Conservation (phyloP, 306 rosid species). For the Rubus idaeus region DNA sequence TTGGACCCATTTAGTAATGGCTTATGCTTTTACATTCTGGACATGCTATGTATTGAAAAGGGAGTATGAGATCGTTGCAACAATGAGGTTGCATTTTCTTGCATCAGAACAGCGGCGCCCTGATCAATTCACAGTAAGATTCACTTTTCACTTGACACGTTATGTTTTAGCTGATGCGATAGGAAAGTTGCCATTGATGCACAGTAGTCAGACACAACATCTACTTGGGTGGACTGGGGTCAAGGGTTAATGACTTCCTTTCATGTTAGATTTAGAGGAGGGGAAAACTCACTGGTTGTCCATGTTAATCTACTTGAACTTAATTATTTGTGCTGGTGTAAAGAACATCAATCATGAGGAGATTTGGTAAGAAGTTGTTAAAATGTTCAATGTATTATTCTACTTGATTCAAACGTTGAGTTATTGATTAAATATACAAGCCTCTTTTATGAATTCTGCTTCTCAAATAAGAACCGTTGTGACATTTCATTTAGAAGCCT, state of each 20-base stretch:
- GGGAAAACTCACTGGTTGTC: neutral
- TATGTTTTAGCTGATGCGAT: neutral
- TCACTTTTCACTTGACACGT: conserved; percentile 17
- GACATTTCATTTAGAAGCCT: neutral
- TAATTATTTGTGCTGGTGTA: neutral
- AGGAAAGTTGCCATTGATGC: conserved; percentile 13
- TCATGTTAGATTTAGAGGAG: neutral
- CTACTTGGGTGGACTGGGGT: conserved; percentile 4
- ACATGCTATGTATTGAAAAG: conserved; percentile 76
- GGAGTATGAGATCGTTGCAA: conserved; percentile 79
- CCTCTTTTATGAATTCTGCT: neutral
- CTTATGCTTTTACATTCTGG: conserved; percentile 93
- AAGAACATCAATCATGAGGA: neutral
- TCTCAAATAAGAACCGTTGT: neutral
- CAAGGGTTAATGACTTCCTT: neutral
- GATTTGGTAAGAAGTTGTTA: neutral
- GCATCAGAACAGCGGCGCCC: conserved; percentile 83
- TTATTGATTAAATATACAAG: neutral
- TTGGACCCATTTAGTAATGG: conserved; percentile 98
- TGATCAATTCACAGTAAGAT: conserved; percentile 89
- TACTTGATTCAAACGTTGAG: neutral
- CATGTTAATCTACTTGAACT: conserved; percentile 1
- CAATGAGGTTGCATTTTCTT: conserved; percentile 87
- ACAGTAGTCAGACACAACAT: neutral
- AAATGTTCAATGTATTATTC: neutral